phyloP scores from a whole-genome alignment of 305 asterid species.

The Rubia tinctorum region DNA sequence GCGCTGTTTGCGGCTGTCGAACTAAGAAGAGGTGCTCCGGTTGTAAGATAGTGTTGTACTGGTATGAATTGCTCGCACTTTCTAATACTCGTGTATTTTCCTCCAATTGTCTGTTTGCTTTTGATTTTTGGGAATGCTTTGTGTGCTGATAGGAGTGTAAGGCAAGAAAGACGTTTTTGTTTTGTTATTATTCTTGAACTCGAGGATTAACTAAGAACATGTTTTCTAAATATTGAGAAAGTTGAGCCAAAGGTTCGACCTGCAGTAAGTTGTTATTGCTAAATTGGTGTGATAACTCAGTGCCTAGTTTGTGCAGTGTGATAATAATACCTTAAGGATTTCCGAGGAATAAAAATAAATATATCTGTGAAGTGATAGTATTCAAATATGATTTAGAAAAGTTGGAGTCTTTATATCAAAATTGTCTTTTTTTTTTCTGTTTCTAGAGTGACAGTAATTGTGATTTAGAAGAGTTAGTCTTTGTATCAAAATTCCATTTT shows the following conservation, averaged over 20 bases:
- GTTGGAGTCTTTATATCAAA: too few relatives aligned
- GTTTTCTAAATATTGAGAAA: not conserved
- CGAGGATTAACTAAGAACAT: not conserved
- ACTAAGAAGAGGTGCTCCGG: constrained; percentile 59
- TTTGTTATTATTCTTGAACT: not conserved
- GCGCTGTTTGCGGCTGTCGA: constrained; percentile 61
- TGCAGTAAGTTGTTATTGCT: not conserved
- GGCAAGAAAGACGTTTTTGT: not conserved
- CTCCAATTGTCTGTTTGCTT: not conserved
- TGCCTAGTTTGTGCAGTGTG: not conserved
- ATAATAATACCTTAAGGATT: not conserved
- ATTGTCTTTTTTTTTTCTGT: too few relatives aligned
- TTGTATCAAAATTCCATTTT: not conserved
- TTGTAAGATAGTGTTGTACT: constrained; percentile 83
- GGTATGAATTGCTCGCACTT: constrained; percentile 34
- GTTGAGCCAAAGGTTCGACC: not conserved
- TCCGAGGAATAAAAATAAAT: not conserved
- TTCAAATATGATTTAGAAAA: not conserved
- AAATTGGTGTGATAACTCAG: not conserved
- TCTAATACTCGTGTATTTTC: not conserved
- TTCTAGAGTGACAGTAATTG: not conserved
- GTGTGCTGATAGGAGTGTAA: not conserved
- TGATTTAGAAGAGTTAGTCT: not conserved
- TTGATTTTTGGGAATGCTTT: not conserved
- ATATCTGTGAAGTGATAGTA: not conserved